Conservation (phyloP, 169 alveolate genomes). For the Plasmodium knowlesi region DNA sequence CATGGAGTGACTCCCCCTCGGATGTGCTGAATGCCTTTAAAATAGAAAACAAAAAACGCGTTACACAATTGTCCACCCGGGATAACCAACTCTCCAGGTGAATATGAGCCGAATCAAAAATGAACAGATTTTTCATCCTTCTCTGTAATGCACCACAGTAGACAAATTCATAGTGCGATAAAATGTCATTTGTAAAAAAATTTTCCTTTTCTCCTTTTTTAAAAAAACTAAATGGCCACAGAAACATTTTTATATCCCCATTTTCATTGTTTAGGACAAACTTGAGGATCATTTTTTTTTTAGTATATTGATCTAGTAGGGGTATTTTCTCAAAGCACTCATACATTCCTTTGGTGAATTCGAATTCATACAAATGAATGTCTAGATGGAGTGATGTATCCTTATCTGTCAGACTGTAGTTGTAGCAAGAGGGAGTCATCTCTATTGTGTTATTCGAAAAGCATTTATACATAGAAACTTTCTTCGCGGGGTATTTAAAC, state of each 20-base stretch:
- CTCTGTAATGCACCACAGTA: conserved; percentile 12
- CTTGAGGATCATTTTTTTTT: conserved; percentile 45
- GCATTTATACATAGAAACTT: conserved; percentile 17
- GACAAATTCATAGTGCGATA: conserved; percentile 8
- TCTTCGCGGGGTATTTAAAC: conserved; percentile 20
- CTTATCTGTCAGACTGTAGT: conserved; percentile 29
- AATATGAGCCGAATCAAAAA: conserved; percentile 28
- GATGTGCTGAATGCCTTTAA: conserved; percentile 1
- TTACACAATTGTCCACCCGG: conserved; percentile 2
- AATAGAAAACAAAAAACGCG: conserved; percentile 46
- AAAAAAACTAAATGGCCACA: conserved; percentile 73
- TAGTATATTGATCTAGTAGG: background rate
- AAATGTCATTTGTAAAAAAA: background rate
- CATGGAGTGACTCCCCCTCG: background rate
- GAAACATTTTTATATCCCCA: conserved; percentile 23
- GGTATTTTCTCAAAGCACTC: conserved; percentile 15
- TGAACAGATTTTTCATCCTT: conserved; percentile 10
- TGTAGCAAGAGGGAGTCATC: conserved; percentile 30
- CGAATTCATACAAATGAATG: conserved; percentile 26
- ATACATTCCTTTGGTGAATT: conserved; percentile 7
- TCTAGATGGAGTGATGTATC: conserved; percentile 4
- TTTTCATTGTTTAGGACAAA: conserved; percentile 32
- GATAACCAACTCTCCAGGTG: conserved; percentile 56
- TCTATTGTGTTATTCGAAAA: conserved; percentile 15
- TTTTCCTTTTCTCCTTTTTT: conserved; percentile 9